Conservation (phyloP, 2,329 filamentous ascomycete species). For the Trichoderma brevicompactum region DNA sequence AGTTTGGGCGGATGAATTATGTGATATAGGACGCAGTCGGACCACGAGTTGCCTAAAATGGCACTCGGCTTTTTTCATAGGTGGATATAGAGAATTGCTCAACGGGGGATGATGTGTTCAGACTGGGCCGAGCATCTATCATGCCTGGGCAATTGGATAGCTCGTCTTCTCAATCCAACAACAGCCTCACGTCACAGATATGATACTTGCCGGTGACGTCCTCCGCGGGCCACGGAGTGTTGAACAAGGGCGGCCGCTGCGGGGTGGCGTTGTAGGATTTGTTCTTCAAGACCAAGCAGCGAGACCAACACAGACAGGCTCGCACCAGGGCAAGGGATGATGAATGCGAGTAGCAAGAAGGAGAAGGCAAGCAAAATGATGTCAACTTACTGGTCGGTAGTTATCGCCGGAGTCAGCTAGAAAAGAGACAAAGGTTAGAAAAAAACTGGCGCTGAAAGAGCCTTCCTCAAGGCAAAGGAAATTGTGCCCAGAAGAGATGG, state of each 20-base stretch:
- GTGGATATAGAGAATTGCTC: background rate
- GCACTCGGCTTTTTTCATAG: background rate
- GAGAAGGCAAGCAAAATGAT: constrained; percentile 14
- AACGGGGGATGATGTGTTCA: background rate
- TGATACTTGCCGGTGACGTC: background rate
- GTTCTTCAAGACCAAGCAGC: constrained; percentile 6
- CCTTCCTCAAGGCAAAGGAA: constrained; percentile 29
- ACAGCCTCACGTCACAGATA: background rate
- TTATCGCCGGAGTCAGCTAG: constrained; percentile 64
- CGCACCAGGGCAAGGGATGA: background rate
- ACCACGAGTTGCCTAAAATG: constrained; percentile 11
- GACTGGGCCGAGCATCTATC: background rate
- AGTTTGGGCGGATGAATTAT: background rate
- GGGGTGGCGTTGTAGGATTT: constrained; percentile 17
- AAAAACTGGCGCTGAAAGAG: constrained; percentile 35
- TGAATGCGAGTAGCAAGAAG: background rate
- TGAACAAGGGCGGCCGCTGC: constrained; percentile 13
- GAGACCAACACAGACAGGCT: background rate
- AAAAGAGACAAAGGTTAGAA: constrained; percentile 49
- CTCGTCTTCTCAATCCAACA: background rate
- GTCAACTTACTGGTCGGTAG: constrained; percentile 60
- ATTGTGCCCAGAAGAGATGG: constrained; percentile 36
- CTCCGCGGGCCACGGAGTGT: background rate
- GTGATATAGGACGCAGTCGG: background rate
- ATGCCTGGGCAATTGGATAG: background rate